phyloP scores from a whole-genome alignment of 2,329 filamentous ascomycete species.

The Diaporthe helianthi region DNA sequence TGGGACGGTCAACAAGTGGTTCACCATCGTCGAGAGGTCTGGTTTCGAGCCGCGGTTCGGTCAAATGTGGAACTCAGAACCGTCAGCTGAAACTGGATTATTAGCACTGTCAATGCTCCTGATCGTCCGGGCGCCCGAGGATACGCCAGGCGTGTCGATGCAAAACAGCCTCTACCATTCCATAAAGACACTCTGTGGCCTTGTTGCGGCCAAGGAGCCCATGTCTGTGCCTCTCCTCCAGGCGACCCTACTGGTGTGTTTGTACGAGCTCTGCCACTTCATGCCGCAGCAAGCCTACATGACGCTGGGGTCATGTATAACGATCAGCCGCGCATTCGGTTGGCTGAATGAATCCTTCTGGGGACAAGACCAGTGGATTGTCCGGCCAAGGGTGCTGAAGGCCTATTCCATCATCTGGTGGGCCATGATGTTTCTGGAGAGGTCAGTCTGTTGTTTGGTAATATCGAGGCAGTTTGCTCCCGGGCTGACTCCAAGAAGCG shows the following conservation, averaged over 20 bases:
- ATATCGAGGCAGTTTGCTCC: background rate
- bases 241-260: conserved; percentile 40
- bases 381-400: conserved; percentile 39
- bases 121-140: conserved; percentile 37
- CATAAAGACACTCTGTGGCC: conserved; percentile 39
- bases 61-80: conserved; percentile 39
- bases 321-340: conserved; percentile 40
- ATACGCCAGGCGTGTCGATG: conserved; percentile 36
- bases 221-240: conserved; percentile 40
- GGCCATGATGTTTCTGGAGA: conserved; percentile 42
- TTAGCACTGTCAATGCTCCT: conserved; percentile 42
- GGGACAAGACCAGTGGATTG: conserved; percentile 36
- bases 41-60: conserved; percentile 38
- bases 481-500: conserved; percentile 33
- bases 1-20: conserved; percentile 41
- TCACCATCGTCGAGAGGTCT: conserved; percentile 40
- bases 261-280: conserved; percentile 42
- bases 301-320: conserved; percentile 40
- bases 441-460: conserved; percentile 35
- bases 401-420: conserved; percentile 43
- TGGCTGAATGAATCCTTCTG: conserved; percentile 41
- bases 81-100: conserved; percentile 40
- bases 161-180: conserved; percentile 39
- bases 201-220: conserved; percentile 39
- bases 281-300: conserved; percentile 43